Base-by-base conservation (phyloP, 164 flowering plant genomes). In the Magnolia changhungtana region DNA sequence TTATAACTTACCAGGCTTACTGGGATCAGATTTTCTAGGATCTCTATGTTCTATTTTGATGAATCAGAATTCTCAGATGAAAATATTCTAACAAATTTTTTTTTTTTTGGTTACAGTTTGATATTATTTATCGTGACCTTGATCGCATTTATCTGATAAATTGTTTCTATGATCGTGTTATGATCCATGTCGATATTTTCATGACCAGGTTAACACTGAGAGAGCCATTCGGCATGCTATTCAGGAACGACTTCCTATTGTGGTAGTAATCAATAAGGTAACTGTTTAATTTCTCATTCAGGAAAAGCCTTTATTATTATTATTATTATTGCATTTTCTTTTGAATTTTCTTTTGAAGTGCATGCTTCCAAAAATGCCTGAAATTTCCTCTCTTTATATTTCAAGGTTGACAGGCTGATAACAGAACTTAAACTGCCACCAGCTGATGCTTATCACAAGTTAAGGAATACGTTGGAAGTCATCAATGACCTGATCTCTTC, bases 211-310 rank as follows among this genome's bases (percentile, higher is more conserved):
- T 50, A 96, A 96, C 80, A 96, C 98, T 52, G 98, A 94, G 85
- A 94, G 99, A 81, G 98, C 99, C 55, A 96, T 96, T 71, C 96
- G 98, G 16, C 99, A 94, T 89, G 99, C 99, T 31, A 94, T 93
- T 75, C 98, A 92, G 78, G 98, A 96, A 45, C 87, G 95, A 55
- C 89, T 96, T 58, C 98, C 98, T 50, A 93, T 96, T 78, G 99
- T 94, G 1, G 89, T 96, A 79, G 99, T 96, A 8, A 90, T 96
- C 68, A 96, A 96, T 73, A 96, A 96, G 97, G 99, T 96, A 84
- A 59, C 23, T 74, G 13, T 27, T 67, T n/a, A 31, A 24, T 63
- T 16, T 67, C 52, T 18, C 31, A n/a, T 75, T 2, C 37, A 27
- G 50, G 50, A 11, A 29, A 31, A 37, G 18, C 4, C 50, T 29